Evolutionary conservation across 164 flowering plant species (phyloP), one percentile per base, ranked within the genome.

Genomic region (Stephania japonica): DNA sequence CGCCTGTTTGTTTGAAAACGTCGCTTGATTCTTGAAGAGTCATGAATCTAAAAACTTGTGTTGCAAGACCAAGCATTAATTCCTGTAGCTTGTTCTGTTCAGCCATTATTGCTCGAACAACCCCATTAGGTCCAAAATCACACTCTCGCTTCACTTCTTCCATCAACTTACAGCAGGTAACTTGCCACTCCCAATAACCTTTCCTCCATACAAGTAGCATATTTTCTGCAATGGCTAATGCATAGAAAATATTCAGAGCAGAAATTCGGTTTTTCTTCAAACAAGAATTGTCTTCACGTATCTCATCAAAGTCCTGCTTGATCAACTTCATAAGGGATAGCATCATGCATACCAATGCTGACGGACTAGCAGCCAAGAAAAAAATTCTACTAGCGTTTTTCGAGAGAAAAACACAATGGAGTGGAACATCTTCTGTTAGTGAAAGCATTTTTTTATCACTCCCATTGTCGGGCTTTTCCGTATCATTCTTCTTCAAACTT

Each of bases 191-290:
- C 94, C 97, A 91, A 67, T 91, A 95, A 6, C 87, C 84, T 77
- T 89, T 95, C 83, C 91, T 98, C 78, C 83, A 23, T 32, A 95
- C 83, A 76, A 91, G 91, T 76, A 89, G 44, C 73, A 86, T 73
- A 70, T n/a, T 97, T 97, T 95, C 99, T 0, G 99, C 89, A 67
- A 91, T 76, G 5, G 97, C 98, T 81, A 95, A 79, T 2, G 86
- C 71, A 65, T 95, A 93, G 85, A 95, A 95, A 25, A 95, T 89
- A 27, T 72, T 80, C 76, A 95, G 80, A 47, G 99, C 99, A 1
- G 90, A 72, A 68, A 86, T 71, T 62, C 90, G 72, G 80, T 90
- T 91, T 81, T 84, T 85, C 78, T 85, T 91, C 21, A 10, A 6
- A 65, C 89, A 93, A 1, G 84, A 77, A 53, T 91, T 90, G 3